Evolutionary conservation across 1,139 yeast genomes (phyloP).

Genomic region (Hyphopichia pseudoburtonii): DNA sequence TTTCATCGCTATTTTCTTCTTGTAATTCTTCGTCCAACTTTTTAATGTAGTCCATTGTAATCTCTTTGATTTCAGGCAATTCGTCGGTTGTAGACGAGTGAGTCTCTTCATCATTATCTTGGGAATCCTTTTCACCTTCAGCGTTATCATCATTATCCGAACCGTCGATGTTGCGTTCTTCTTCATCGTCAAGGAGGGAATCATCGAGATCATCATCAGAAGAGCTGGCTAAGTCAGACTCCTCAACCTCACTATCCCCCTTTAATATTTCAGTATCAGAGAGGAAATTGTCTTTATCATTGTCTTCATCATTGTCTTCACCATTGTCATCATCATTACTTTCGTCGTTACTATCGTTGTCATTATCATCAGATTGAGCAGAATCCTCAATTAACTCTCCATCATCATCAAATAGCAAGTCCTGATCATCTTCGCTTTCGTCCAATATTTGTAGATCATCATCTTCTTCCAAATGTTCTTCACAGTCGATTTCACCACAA

Average conservation of each 20-base stretch:
- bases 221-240: slow-evolving; percentile 4
- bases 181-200: neutral
- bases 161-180: slow-evolving; percentile 4
- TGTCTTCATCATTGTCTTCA: slow-evolving; percentile 24
- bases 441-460: slow-evolving; percentile 12
- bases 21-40: slow-evolving; percentile 29
- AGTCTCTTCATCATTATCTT: slow-evolving; percentile 18
- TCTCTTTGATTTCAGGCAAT: slow-evolving; percentile 17
- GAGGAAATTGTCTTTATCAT: slow-evolving; percentile 17
- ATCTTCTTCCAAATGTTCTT: slow-evolving; percentile 37
- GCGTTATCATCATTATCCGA: slow-evolving; percentile 12
- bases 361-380: slow-evolving; percentile 6
- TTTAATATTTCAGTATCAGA: slow-evolving; percentile 13
- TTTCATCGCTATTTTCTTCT: slow-evolving; percentile 24
- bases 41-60: slow-evolving; percentile 38
- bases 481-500: slow-evolving; percentile 73
- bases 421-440: slow-evolving; percentile 11
- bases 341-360: slow-evolving; percentile 13
- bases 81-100: slow-evolving; percentile 20
- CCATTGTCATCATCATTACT: slow-evolving; percentile 23
- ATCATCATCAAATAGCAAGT: slow-evolving; percentile 5
- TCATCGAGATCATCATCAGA: slow-evolving; percentile 6
- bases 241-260: slow-evolving; percentile 12
- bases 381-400: slow-evolving; percentile 3
- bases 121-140: slow-evolving; percentile 5